phyloP scores from a whole-genome alignment of 768 basidiomycete genomes.

The Suillus spraguei region DNA sequence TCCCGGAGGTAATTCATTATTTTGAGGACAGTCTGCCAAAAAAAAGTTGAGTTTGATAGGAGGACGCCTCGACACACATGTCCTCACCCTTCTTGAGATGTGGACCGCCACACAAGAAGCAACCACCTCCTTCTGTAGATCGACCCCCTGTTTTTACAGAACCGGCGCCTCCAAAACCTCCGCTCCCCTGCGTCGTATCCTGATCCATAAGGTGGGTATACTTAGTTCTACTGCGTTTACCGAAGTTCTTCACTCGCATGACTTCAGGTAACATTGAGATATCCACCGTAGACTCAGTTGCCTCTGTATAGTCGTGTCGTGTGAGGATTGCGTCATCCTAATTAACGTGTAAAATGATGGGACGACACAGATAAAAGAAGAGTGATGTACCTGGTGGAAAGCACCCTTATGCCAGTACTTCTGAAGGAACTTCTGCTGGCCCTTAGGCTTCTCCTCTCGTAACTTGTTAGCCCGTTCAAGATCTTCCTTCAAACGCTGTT shows the following conservation, averaged over 20 bases:
- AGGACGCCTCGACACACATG: neutral
- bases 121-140: conserved; percentile 63
- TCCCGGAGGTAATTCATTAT: conserved; percentile 39
- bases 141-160: conserved; percentile 59
- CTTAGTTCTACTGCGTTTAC: conserved; percentile 89
- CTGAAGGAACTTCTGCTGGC: conserved; percentile 90
- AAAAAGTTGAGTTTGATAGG: conserved; percentile 13
- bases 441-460: conserved; percentile 88
- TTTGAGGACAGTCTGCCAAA: conserved; percentile 53
- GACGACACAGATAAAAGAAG: conserved; percentile 12
- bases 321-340: conserved; percentile 89
- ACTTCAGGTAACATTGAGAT: conserved; percentile 88
- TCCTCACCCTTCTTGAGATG: conserved; percentile 85
- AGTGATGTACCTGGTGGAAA: conserved; percentile 81
- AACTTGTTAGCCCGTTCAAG: conserved; percentile 80
- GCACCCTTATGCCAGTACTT: conserved; percentile 99
- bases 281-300: conserved; percentile 87
- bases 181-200: conserved; percentile 73
- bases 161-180: conserved; percentile 66
- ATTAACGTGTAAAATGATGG: conserved; percentile 21
- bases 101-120: conserved; percentile 93
- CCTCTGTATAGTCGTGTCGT: conserved; percentile 85
- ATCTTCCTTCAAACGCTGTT: conserved; percentile 90
- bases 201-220: conserved; percentile 96
- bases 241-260: conserved; percentile 97